phyloP scores from a whole-genome alignment of 1,284 basidiomycete genomes.

The Chalciporus sp. region DNA sequence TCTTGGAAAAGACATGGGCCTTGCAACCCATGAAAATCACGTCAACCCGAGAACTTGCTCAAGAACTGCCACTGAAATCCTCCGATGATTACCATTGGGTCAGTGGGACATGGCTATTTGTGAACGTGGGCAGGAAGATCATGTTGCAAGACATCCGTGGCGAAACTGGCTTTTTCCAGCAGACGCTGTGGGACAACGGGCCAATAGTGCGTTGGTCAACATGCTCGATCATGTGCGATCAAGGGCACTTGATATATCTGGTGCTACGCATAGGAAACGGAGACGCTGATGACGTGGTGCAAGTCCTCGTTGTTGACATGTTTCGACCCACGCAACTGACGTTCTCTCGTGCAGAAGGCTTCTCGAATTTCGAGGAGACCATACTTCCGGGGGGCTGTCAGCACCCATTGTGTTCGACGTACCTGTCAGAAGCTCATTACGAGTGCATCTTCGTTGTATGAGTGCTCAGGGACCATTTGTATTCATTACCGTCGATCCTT shows the following conservation, averaged over 20 bases:
- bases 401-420: background rate
- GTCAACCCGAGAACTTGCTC: background rate
- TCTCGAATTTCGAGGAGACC: background rate
- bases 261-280: background rate
- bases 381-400: background rate
- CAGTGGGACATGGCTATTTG: background rate
- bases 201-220: background rate
- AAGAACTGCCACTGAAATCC: background rate
- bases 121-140: background rate
- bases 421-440: background rate
- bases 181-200: background rate
- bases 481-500: background rate
- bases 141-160: background rate
- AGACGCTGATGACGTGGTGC: background rate
- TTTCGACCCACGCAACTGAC: background rate
- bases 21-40: background rate
- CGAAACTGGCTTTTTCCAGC: background rate
- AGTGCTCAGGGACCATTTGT: background rate
- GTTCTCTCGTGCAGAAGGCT: background rate
- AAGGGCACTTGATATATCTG: slow-evolving; percentile 1
- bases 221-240: background rate
- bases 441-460: background rate
- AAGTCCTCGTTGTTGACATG: background rate
- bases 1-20: background rate
- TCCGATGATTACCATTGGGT: background rate